Evolutionary conservation across 169 alveolate genomes (phyloP).

Genomic region (Plasmodium gaboni): DNA sequence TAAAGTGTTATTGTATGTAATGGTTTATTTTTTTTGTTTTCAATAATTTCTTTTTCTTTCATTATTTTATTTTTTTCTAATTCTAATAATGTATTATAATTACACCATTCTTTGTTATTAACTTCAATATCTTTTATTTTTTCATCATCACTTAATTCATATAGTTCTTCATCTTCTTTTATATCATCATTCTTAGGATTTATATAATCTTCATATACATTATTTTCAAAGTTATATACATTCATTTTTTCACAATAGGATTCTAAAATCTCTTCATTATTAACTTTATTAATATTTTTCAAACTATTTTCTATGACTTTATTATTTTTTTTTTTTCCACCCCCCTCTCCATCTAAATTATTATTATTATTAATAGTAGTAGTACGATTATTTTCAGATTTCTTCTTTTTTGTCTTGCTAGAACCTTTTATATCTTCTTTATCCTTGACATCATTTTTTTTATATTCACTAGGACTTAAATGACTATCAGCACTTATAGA

Average conservation of each 20-base stretch:
- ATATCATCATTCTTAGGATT: not conserved
- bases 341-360: not conserved
- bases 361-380: not conserved
- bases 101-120: slow-evolving; percentile 49
- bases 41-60: slow-evolving; percentile 61
- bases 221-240: slow-evolving; percentile 51
- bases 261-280: not conserved
- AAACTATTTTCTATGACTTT: too few species aligned
- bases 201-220: slow-evolving; percentile 23
- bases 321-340: too few species aligned
- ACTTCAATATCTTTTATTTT: slow-evolving; percentile 9
- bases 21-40: slow-evolving; percentile 52
- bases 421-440: not conserved
- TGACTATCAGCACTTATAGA: not conserved
- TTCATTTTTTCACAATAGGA: slow-evolving; percentile 15
- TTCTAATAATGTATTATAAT: slow-evolving; percentile 50
- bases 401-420: not conserved
- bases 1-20: slow-evolving; percentile 30
- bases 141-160: slow-evolving; percentile 50
- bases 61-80: slow-evolving; percentile 21
- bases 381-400: not conserved
- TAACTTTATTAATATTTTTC: not conserved
- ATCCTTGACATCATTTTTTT: not conserved
- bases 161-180: slow-evolving; percentile 42
- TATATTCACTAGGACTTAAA: not conserved